These are phyloP conservation scores for Flaveria trinervia DNA, from an alignment of 129 eudicot species.

Conservation along the genomic window DNA sequence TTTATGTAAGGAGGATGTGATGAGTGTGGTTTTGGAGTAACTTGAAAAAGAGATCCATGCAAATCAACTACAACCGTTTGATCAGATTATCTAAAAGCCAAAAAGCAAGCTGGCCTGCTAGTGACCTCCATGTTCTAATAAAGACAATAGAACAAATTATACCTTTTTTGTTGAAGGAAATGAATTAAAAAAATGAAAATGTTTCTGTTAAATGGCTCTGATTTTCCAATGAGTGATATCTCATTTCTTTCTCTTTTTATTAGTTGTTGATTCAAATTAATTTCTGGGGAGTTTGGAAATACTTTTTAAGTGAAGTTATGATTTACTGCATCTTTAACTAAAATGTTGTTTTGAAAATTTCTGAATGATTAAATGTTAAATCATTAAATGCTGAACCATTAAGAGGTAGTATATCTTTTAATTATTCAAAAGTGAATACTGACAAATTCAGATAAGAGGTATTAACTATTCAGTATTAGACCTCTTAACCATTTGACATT, in stretches of 20 bases:
- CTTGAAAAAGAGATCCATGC: conserved; percentile 27
- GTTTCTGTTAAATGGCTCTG: background rate
- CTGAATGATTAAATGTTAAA: too few relatives aligned
- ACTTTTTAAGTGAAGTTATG: too few relatives aligned
- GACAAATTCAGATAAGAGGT: too few relatives aligned
- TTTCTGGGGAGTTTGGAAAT: too few relatives aligned
- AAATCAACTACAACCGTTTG: conserved; percentile 19
- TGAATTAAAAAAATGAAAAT: background rate
- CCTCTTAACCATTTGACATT: too few relatives aligned
- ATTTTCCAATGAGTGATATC: conserved; percentile 24
- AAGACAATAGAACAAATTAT: conserved; percentile 22
- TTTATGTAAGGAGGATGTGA: conserved; percentile 26
- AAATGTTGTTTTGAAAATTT: too few relatives aligned
- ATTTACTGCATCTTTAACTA: too few relatives aligned
- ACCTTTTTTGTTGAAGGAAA: background rate
- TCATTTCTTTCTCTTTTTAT: background rate
- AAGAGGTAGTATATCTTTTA: too few relatives aligned
- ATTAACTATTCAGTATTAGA: too few relatives aligned
- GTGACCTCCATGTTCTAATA: conserved; percentile 35
- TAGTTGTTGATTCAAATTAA: too few relatives aligned
- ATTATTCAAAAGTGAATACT: too few relatives aligned
- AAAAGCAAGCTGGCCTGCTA: conserved; percentile 29
- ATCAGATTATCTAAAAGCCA: conserved; percentile 17
- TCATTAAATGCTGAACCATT: too few relatives aligned
- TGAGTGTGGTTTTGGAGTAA: conserved; percentile 20